Conservation (phyloP, 495 filamentous ascomycete species). For the Neurospora tetrasperma region DNA sequence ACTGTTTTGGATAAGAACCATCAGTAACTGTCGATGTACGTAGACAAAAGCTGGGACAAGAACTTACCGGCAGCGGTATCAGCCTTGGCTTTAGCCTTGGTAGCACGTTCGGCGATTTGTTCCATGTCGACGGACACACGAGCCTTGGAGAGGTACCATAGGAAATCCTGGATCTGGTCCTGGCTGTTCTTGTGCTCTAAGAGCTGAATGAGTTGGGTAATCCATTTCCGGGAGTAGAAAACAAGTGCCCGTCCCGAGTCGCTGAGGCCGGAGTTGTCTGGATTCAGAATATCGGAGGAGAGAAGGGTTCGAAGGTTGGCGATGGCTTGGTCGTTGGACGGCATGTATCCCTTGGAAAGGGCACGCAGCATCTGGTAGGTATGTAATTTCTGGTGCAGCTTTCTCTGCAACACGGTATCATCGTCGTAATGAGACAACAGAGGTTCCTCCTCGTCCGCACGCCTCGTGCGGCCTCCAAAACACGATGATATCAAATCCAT, state of each 20-base stretch:
- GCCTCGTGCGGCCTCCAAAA: conserved; percentile 15
- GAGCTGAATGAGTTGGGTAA: conserved; percentile 65
- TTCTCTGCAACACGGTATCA: conserved; percentile 66
- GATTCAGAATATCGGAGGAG: conserved; percentile 66
- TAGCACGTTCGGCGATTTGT: conserved; percentile 52
- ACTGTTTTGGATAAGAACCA: conserved; percentile 32
- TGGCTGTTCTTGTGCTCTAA: conserved; percentile 67
- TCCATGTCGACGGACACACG: conserved; percentile 57
- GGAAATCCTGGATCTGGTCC: conserved; percentile 85
- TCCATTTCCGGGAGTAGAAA: conserved; percentile 60
- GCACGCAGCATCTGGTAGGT: conserved; percentile 86
- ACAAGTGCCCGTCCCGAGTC: conserved; percentile 63
- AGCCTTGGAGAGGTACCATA: conserved; percentile 74
- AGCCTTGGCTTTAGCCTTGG: conserved; percentile 56
- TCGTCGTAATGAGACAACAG: conserved; percentile 78
- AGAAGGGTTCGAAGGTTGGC: conserved; percentile 74
- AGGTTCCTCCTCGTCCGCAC: conserved; percentile 42
- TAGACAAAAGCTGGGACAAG: background rate
- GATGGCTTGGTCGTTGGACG: conserved; percentile 75
- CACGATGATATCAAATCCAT: conserved; percentile 19
- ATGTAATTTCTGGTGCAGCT: conserved; percentile 77
- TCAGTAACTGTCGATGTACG: background rate
- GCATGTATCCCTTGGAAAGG: conserved; percentile 79
- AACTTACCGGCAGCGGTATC: conserved; percentile 64
- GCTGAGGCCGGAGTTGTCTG: conserved; percentile 64